Evolutionary conservation across 768 basidiomycete genomes (phyloP), one percentile per base, ranked within the genome.

Genomic region (Hericium coralloides): DNA sequence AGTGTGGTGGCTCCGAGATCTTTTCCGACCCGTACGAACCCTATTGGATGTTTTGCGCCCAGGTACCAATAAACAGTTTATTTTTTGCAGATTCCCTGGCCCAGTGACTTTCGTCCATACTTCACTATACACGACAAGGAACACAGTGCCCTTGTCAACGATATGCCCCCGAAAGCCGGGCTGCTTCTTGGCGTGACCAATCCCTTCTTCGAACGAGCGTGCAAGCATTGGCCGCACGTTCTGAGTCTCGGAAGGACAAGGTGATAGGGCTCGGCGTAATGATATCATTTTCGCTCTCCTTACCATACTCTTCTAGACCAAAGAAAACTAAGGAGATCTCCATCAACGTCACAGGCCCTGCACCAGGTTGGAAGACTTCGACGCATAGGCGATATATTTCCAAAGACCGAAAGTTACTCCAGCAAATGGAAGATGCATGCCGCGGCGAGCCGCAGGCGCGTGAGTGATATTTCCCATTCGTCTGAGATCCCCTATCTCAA

Each of bases 71-170:
- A 4, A 20, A 23, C 8, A 12, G 41, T 49, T 45, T 47, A 23
- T 51, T 12, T 58, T 36, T 39, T 36, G 45, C 58, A 93, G 92
- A 84, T 95, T 31, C 92, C 93, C 3, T 75, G 91, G 8, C 81
- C 86, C 0, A 83, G 82, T 1, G 95, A 99, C 65, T 82, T 92
- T 64, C 80, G 95, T 9, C 95, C 95, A 0, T 99, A 95, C 69
- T 89, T 98, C 62, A 97, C 95, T 15, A 93, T 99, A 64, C 95
- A 98, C 67, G 95, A 98, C 65, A 79, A 79, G n/a, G 94, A 97
- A 58, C 84, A 87, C 60, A 63, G 77, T 3, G 65, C 77, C 2
- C 69, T 99, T 12, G 85, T 97, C 45, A 93, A 92, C 67, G 84
- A 85, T 59, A 81, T 89, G 31, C 81, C 84, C n/a, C 92, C 90